phyloP scores from a whole-genome alignment of 371 early-diverging fungal species.

The Nematocida sp. region DNA sequence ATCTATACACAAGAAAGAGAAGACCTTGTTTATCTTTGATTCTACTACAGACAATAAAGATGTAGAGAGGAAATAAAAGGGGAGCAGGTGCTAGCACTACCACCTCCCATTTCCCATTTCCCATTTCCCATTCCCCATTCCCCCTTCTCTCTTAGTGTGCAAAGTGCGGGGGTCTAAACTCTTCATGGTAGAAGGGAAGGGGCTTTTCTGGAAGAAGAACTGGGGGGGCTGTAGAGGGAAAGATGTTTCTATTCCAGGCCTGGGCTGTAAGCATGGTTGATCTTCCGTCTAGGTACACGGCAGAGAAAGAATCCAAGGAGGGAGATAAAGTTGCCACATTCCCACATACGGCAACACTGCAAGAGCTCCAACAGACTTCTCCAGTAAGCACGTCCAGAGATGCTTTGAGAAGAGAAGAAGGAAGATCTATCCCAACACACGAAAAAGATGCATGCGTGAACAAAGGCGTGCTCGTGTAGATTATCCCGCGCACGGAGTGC shows the following conservation, averaged over 20 bases:
- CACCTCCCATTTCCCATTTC: too few relatives aligned
- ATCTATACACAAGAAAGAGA: not conserved
- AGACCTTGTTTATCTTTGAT: too few relatives aligned
- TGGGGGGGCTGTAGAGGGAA: not conserved
- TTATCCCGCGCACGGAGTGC: not conserved
- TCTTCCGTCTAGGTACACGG: not conserved
- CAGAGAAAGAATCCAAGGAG: not conserved
- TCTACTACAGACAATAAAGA: too few relatives aligned
- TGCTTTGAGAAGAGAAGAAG: not conserved
- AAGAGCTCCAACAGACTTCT: not conserved
- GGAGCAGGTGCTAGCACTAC: too few relatives aligned
- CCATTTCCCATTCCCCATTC: too few relatives aligned
- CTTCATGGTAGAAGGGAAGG: constrained; percentile 30
- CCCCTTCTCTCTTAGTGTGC: too few relatives aligned
- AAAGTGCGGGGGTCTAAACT: constrained; percentile 20
- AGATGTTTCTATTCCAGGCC: constrained; percentile 28
- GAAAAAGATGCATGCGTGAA: not conserved
- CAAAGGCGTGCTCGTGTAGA: not conserved
- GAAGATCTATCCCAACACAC: not conserved
- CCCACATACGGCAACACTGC: not conserved
- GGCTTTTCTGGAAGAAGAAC: constrained; percentile 18
- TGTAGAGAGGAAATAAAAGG: too few relatives aligned
- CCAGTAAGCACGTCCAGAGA: not conserved
- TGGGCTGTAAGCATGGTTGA: constrained; percentile 4
- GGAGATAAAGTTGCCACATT: too few relatives aligned